A percentile compares a stretch with the other conserved stretches of the same genome.
Conservation (phyloP, 1,284 basidiomycete genomes). For the Marasmius tenuissimus region DNA sequence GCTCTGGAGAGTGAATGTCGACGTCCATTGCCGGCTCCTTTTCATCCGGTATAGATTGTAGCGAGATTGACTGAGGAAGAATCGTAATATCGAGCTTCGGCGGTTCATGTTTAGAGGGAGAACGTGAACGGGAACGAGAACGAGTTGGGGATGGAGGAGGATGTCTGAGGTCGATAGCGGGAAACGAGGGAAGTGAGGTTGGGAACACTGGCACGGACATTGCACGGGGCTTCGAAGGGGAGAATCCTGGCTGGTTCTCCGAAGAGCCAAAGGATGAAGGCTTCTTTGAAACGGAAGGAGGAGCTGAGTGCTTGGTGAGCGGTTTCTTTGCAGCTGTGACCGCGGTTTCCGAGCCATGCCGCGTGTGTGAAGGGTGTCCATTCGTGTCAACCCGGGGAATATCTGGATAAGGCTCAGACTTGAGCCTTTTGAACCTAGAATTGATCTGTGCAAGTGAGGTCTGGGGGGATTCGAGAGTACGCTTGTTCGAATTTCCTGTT, state of each 20-base stretch:
- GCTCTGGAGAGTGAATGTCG: background rate
- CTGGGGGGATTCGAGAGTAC: conserved; percentile 37
- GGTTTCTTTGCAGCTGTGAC: conserved; percentile 14
- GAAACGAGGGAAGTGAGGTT: conserved; percentile 23
- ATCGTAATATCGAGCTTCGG: conserved; percentile 20
- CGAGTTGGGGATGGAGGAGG: conserved; percentile 37
- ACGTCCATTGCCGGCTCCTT: background rate
- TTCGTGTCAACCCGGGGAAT: conserved; percentile 16
- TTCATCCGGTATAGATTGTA: conserved; percentile 35
- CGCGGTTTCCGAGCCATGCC: conserved; percentile 35
- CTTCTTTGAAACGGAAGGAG: conserved; percentile 23
- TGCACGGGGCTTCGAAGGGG: conserved; percentile 33
- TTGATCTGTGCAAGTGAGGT: conserved; percentile 26
- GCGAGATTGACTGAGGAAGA: conserved; percentile 23
- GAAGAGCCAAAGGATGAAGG: conserved; percentile 19
- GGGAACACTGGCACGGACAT: conserved; percentile 45
- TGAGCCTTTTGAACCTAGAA: conserved; percentile 38
- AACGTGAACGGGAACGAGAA: conserved; percentile 36
- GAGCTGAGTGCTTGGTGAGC: conserved; percentile 22
- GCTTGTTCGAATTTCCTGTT: conserved; percentile 27
- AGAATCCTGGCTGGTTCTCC: conserved; percentile 17
- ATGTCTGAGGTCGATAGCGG: conserved; percentile 42
- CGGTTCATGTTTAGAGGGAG: conserved; percentile 36
- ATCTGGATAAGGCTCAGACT: conserved; percentile 23
- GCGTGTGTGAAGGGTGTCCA: conserved; percentile 24